phyloP scores from a whole-genome alignment of 805 yeast genomes.

The Kazachstania kunashirensis region DNA sequence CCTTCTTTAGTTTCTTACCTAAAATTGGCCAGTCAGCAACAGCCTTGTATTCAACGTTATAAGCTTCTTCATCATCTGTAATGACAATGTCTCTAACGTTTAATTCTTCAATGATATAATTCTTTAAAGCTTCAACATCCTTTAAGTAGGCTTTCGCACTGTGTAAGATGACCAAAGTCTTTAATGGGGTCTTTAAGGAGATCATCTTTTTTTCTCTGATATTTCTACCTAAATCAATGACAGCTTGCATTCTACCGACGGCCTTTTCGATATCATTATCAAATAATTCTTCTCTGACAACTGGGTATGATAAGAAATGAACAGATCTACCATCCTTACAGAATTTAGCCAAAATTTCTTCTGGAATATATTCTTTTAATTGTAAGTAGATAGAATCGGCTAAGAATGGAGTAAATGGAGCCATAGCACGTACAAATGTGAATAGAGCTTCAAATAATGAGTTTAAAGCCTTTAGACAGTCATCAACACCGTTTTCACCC shows the following conservation, averaged over 20 bases:
- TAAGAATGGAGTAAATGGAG: conserved; percentile 96
- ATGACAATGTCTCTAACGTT: conserved; percentile 82
- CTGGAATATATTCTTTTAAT: conserved; percentile 53
- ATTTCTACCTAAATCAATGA: conserved; percentile 91
- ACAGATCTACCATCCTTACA: conserved; percentile 68
- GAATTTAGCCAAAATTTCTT: conserved; percentile 42
- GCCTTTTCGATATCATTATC: conserved; percentile 80
- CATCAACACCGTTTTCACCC: conserved; percentile 83
- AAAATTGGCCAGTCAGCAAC: conserved; percentile 99
- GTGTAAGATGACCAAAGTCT: conserved; percentile 76
- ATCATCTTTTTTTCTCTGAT: conserved; percentile 93
- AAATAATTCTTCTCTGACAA: conserved; percentile 65
- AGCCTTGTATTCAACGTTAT: conserved; percentile 85
- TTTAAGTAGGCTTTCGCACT: conserved; percentile 62
- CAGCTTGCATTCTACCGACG: conserved; percentile 92
- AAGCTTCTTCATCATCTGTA: conserved; percentile 82
- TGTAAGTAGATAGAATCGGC: conserved; percentile 81
- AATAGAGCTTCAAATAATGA: conserved; percentile 84
- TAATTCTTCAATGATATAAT: conserved; percentile 80
- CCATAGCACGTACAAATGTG: conserved; percentile 90
- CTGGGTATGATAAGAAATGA: conserved; percentile 89
- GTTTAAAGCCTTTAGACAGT: conserved; percentile 79
- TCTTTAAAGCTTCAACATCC: conserved; percentile 69
- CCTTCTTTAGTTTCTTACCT: conserved; percentile 94
- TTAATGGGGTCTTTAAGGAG: conserved; percentile 90